Conservation (phyloP, 2,329 filamentous ascomycete species). For the Diaporthe sp. region DNA sequence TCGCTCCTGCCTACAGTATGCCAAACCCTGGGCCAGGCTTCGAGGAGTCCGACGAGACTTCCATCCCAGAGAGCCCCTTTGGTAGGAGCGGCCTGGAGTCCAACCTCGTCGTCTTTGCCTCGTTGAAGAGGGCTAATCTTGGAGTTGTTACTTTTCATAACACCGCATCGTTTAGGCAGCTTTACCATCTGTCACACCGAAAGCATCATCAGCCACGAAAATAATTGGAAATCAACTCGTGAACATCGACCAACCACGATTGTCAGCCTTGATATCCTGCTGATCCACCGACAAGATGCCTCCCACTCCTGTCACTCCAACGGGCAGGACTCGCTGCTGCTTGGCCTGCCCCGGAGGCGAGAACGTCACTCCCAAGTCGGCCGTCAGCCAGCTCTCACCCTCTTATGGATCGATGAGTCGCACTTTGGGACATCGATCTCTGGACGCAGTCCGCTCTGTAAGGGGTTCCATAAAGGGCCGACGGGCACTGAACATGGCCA, state of each 20-base stretch:
- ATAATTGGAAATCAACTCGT: neutral
- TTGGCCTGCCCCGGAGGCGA: constrained; percentile 33
- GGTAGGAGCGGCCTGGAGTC: neutral
- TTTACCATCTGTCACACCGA: neutral
- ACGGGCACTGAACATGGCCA: constrained; percentile 27
- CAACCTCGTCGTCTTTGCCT: neutral
- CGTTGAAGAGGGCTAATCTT: neutral
- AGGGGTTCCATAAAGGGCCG: constrained; percentile 15
- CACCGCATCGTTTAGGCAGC: neutral
- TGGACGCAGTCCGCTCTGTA: constrained; percentile 37
- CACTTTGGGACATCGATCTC: constrained; percentile 30
- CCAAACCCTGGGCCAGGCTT: neutral
- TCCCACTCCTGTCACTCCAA: neutral
- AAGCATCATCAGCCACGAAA: neutral
- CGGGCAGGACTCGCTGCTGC: constrained; percentile 29
- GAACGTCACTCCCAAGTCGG: constrained; percentile 28
- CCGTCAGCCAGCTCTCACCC: neutral
- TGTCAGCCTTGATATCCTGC: neutral
- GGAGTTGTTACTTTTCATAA: neutral
- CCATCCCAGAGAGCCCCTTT: neutral
- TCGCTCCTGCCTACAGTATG: neutral
- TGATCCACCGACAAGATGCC: constrained; percentile 18
- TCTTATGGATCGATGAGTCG: constrained; percentile 15
- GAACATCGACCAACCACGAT: neutral
- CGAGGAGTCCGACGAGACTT: neutral